Evolutionary conservation across 108 stramenopile species (phyloP).

Genomic region (Cyclotella atomus): DNA sequence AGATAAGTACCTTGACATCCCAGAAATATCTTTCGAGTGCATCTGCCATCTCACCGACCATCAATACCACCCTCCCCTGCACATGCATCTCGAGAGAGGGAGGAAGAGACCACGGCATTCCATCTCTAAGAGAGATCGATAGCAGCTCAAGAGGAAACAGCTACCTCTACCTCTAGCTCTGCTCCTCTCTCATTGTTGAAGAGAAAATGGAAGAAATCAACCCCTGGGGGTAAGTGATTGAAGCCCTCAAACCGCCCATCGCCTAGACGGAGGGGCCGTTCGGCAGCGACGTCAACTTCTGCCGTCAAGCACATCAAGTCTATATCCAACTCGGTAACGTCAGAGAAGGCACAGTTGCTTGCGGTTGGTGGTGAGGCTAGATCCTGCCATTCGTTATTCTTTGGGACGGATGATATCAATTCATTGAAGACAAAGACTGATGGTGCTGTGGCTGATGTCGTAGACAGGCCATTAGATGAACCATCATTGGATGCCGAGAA

Average conservation of each 20-base stretch:
- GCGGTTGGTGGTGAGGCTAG: not conserved
- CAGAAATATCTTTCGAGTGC: no score
- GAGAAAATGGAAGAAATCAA: slow-evolving; percentile 26
- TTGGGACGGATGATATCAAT: slow-evolving; percentile 20
- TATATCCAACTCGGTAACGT: not conserved
- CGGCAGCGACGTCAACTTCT: not conserved
- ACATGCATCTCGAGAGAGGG: no score
- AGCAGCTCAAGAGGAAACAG: no score
- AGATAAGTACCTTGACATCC: no score
- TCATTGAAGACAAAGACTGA: slow-evolving; percentile 5
- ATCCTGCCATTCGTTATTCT: slow-evolving; percentile 3
- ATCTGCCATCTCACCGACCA: no score
- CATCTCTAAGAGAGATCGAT: no score
- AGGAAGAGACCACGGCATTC: no score
- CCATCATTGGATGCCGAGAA: not conserved
- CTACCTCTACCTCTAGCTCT: no score
- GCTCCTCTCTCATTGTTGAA: no score
- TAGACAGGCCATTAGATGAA: not conserved
- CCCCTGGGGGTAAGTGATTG: slow-evolving; percentile 20
- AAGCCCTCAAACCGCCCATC: not conserved
- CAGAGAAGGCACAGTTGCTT: not conserved
- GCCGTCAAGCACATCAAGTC: not conserved
- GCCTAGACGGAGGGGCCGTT: no score
- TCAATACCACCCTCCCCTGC: no score
- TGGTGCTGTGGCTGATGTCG: slow-evolving; percentile 6